These are phyloP conservation scores for Erysimum cheiri DNA, from an alignment of 441 rosid genomes.

Conservation along the genomic window DNA sequence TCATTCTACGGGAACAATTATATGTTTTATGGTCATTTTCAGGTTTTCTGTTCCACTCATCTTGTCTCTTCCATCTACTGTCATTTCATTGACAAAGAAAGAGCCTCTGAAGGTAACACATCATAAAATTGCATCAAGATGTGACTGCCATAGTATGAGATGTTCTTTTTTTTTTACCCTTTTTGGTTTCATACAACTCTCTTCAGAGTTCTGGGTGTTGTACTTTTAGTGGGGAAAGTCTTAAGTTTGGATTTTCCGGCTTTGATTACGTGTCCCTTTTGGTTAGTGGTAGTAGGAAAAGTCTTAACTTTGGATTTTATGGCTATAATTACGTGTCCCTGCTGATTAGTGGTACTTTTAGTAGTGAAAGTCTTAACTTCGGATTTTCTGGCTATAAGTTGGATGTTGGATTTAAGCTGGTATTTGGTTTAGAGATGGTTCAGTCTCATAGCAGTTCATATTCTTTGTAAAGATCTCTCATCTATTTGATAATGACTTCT, in stretches of 20 bases:
- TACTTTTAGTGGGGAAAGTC: slow-evolving; percentile 11
- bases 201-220: slow-evolving; percentile 12
- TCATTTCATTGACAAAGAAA: slow-evolving; percentile 81
- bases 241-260: background rate
- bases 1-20: slow-evolving; percentile 20
- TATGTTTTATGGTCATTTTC: slow-evolving; percentile 39
- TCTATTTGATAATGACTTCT: slow-evolving; percentile 7
- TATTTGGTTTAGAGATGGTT: slow-evolving; percentile 11
- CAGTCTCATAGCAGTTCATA: slow-evolving; percentile 12
- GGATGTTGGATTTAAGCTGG: slow-evolving; percentile 1
- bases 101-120: slow-evolving; percentile 69
- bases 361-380: background rate
- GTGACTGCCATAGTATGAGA: slow-evolving; percentile 26
- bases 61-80: slow-evolving; percentile 81
- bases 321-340: background rate
- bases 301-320: slow-evolving; percentile 1
- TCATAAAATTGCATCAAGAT: slow-evolving; percentile 21
- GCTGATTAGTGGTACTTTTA: background rate
- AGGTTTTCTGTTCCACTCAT: slow-evolving; percentile 86
- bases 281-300: background rate
- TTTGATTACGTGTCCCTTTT: slow-evolving; percentile 17
- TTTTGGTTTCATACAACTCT: slow-evolving; percentile 2
- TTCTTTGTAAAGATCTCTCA: background rate
- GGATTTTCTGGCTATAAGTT: slow-evolving; percentile 19
- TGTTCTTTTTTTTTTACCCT: background rate